Evolutionary conservation across 2,329 filamentous ascomycete genomes (phyloP), one percentile per base, ranked within the genome.

Genomic region (Colletotrichum cereale): DNA sequence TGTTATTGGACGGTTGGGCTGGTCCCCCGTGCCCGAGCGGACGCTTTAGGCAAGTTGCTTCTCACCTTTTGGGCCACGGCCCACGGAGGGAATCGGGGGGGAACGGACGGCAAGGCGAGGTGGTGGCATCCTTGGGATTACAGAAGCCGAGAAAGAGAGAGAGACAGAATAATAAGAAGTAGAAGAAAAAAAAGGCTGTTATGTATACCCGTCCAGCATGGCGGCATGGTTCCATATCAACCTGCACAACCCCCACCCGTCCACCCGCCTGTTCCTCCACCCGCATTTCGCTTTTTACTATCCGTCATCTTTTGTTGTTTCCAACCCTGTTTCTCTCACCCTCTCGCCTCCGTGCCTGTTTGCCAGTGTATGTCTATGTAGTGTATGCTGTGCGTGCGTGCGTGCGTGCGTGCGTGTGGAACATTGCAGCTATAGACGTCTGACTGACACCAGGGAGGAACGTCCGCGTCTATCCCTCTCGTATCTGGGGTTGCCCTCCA

Each of bases 381-480:
- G 44, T 36, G 24, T 52, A 14, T 62, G 29, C 10, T 36, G 44
- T 48, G n/a, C 10, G 26, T 31, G 48, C 26, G n/a, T 26, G 24
- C 26, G 44, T 48, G n/a, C 10, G 26, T 31, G 48, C 26, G n/a
- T 26, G 24, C 26, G 50, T 47, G 50, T 65, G 52, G 52, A 58
- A 65, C 62, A 58, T 47, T 62, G 5, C 52, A 48, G 29, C 47
- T 58, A 24, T n/a, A n/a, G 47, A 24, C 29, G 34, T 62, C 36
- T 47, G 11, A 42, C 58, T 72, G 69, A 69, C 69, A 72, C 65
- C 53, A 72, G 69, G 69, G 69, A 72, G 69, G 69, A 72, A 72
- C 69, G 69, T 40, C 44, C 7, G 44, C 31, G 42, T 69, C 58
- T 63, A 72, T 72, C 69, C 69, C 69, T 72, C 64, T 71, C 64